Percentiles rank a stretch among this genome's conserved stretches.
phyloP scores from a whole-genome alignment of 2,329 filamentous ascomycete species.

The Trichocomaceae sp. region DNA sequence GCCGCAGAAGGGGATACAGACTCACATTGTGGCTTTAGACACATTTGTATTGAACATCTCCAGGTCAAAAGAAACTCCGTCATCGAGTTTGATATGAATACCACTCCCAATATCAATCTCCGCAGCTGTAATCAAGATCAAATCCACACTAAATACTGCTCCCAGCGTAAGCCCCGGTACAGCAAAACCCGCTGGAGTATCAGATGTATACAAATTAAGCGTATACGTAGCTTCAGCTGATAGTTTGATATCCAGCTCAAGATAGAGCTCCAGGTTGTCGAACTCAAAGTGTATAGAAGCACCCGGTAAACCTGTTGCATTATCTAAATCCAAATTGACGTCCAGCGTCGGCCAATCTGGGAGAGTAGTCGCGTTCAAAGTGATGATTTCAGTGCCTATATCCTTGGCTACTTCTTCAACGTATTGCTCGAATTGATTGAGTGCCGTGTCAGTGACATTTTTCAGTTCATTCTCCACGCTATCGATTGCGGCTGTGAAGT shows the following conservation, averaged over 20 bases:
- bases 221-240: conserved; percentile 41
- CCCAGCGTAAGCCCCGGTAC: conserved; percentile 42
- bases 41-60: conserved; percentile 39
- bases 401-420: too few species aligned
- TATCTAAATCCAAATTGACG: conserved; percentile 23
- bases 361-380: too few species aligned
- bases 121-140: conserved; percentile 46
- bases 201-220: conserved; percentile 45
- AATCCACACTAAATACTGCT: conserved; percentile 44
- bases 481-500: too few species aligned
- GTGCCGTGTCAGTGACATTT: too few species aligned
- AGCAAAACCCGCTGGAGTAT: conserved; percentile 39
- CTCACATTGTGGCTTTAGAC: too few species aligned
- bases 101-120: conserved; percentile 48
- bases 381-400: too few species aligned
- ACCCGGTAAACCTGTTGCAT: conserved; percentile 27
- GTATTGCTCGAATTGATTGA: too few species aligned
- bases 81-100: conserved; percentile 51
- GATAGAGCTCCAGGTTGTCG: conserved; percentile 48
- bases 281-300: conserved; percentile 38
- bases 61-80: conserved; percentile 45
- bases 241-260: conserved; percentile 42
- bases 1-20: too few species aligned
- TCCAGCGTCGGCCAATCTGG: too few species aligned
- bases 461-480: too few species aligned